Conservation (phyloP, 2,329 filamentous ascomycete genomes). For the Beauveria caledonica region DNA sequence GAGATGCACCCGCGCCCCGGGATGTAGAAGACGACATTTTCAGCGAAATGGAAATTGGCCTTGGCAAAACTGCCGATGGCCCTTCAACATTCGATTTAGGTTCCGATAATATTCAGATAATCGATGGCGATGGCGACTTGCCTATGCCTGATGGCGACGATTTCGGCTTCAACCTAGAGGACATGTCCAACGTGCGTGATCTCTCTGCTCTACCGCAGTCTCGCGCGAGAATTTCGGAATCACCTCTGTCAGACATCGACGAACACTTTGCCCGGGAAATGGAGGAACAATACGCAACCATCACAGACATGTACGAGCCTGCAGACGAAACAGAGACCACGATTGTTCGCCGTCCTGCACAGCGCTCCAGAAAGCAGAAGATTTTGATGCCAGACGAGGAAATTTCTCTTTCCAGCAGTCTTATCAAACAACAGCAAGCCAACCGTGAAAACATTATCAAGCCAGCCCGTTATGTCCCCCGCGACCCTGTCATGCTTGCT, state of each 20-base stretch:
- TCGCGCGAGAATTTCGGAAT: slow-evolving; percentile 59
- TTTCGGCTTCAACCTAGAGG: slow-evolving; percentile 54
- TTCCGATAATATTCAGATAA: slow-evolving; percentile 49
- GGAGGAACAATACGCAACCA: slow-evolving; percentile 48
- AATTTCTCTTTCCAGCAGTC: slow-evolving; percentile 65
- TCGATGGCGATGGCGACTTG: slow-evolving; percentile 56
- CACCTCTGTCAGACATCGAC: slow-evolving; percentile 61
- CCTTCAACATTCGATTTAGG: slow-evolving; percentile 46
- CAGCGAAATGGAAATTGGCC: slow-evolving; percentile 52
- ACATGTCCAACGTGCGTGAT: slow-evolving; percentile 49
- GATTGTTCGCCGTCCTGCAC: slow-evolving; percentile 58
- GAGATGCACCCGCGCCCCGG: slow-evolving; percentile 66
- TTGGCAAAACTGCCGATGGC: slow-evolving; percentile 49
- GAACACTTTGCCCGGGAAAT: slow-evolving; percentile 53
- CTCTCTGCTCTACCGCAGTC: slow-evolving; percentile 38
- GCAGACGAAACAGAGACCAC: slow-evolving; percentile 49
- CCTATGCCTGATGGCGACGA: slow-evolving; percentile 49
- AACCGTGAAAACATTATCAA: slow-evolving; percentile 83
- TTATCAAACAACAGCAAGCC: slow-evolving; percentile 80
- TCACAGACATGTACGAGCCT: slow-evolving; percentile 54
- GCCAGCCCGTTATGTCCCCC: slow-evolving; percentile 72
- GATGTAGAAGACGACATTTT: slow-evolving; percentile 63
- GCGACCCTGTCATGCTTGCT: slow-evolving; percentile 77
- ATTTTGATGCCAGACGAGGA: slow-evolving; percentile 73
- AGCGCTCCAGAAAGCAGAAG: slow-evolving; percentile 68